Evolutionary conservation across 352 stramenopile species (phyloP), one percentile per base, ranked within the genome.

Genomic region (Phytophthora melonis): DNA sequence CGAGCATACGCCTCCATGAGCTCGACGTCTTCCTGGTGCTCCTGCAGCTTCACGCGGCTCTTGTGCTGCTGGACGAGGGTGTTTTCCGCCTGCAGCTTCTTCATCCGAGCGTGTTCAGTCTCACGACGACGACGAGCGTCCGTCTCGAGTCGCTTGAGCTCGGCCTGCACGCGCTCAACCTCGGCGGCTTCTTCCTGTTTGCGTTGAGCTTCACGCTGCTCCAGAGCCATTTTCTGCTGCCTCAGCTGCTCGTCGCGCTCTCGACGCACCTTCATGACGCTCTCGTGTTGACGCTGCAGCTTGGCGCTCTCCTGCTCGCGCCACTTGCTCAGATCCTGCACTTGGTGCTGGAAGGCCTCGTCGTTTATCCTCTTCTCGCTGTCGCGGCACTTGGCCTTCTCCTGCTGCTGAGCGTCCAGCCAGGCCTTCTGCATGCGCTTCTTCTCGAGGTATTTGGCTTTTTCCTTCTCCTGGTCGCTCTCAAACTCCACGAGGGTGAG

Each of bases 401-500:
- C 86, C 0, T 68, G 63, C 18, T 80, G 75, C 41, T 93, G 86
- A 14, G 74, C 76, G 55, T 93, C 86, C 45, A 93, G 71, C 86
- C 86, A 93, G 23, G 75, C 76, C 19, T 86, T 86, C 72, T 93
- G 86, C 63, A 84, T 77, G 14, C 62, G 72, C 67, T 91, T 87
- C 70, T 91, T 93, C 54, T 90, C 77, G 27, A 80, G 8, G 11
- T 78, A 34, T 70, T 69, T 75, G 14, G 36, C 9, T 30, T 80
- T 84, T 27, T 85, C 82, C 18, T 78, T 78, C 56, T 83, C 76
- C 36, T 89, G 79, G 49, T 88, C 81, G 41, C 79, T 87, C 53
- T 93, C 86, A 68, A 83, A 90, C 63, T 93, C 86, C 21, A 93
- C 84, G n/a, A 90, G 78, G 27, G 82, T 90, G 27, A 93, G 78